Base-by-base conservation (phyloP, 106 monocot species). In the Dioscorea alata region DNA sequence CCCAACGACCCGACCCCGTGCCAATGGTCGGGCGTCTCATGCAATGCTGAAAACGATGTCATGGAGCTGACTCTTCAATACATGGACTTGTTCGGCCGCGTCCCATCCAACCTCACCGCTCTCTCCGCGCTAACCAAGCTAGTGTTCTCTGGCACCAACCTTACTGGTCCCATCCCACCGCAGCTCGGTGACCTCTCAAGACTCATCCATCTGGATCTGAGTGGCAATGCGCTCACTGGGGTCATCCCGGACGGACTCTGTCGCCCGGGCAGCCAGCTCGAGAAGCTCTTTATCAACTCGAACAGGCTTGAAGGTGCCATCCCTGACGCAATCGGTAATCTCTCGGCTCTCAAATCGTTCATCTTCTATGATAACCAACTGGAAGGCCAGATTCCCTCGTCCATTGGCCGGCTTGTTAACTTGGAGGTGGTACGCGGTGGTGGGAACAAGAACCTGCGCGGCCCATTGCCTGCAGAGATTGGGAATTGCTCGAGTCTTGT, bases 301-400 rank as follows among this genome's bases (percentile, higher is more conserved):
- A 94, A 94, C 63, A 48, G 50, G 14, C 78, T 94, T 4, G 85
- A 79, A 22, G 94, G 94, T 0, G n/a, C 76, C 12, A 88, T 90
- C 28, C 90, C 90, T 13, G 79, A 71, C 17, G 23, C 72, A n/a
- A 70, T 95, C 23, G 91, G 88, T 6, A 80, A 88, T 25, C 73
- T 88, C 28, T 59, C 81, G 7, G 14, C 52, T 0, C 83, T 95
- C 59, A 65, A 33, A 20, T 67, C 59, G 72, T 73, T 90, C 12
- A 61, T 83, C 12, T 7, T 94, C 59, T 90, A 79, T 74, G 90
- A 94, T 76, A 95, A 95, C 75, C 88, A 91, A 75, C 83, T 95
- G 59, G 76, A 70, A 49, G 94, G 91, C 6, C 50, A 23, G 19
- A 84, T 91, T 13, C 91, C 90, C 28, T 12, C 78, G 4, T 69